Conservation (phyloP, 495 filamentous ascomycete genomes). For the Neurospora sp. region DNA sequence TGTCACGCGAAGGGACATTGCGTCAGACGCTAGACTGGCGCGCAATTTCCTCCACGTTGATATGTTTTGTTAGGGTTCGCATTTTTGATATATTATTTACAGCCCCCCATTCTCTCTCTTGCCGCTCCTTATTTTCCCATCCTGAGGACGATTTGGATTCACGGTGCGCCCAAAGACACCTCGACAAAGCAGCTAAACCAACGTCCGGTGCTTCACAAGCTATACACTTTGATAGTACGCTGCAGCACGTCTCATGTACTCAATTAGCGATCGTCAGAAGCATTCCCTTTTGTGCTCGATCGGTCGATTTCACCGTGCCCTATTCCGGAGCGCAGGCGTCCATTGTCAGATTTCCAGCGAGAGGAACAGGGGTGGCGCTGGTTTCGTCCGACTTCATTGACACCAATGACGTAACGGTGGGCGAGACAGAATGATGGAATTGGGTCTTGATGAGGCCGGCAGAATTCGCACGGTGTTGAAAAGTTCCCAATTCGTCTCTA, state of each 20-base stretch:
- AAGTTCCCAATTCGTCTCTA: slow-evolving; percentile 4
- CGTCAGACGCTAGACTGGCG: slow-evolving; percentile 12
- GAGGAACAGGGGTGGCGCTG: slow-evolving; percentile 8
- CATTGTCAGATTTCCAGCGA: not conserved
- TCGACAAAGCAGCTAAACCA: not conserved
- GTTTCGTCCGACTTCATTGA: slow-evolving; percentile 12
- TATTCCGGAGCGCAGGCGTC: not conserved
- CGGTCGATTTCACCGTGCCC: not conserved
- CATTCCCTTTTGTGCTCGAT: not conserved
- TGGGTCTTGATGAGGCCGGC: slow-evolving; percentile 8
- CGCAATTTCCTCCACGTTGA: slow-evolving; percentile 3
- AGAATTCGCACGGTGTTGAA: slow-evolving; percentile 17
- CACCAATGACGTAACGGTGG: slow-evolving; percentile 26
- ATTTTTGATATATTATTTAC: not conserved
- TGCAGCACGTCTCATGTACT: not conserved
- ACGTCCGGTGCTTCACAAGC: not conserved
- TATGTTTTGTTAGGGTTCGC: not conserved
- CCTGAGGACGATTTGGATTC: not conserved
- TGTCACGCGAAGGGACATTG: slow-evolving; percentile 7
- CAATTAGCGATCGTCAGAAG: not conserved
- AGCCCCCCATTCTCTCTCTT: not conserved
- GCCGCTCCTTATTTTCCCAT: not conserved
- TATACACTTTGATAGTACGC: not conserved
- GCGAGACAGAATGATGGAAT: slow-evolving; percentile 12
- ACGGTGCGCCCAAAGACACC: not conserved